Base-by-base conservation (phyloP, 2,329 filamentous ascomycete genomes). In the Neoscytalidium dimidiatum region DNA sequence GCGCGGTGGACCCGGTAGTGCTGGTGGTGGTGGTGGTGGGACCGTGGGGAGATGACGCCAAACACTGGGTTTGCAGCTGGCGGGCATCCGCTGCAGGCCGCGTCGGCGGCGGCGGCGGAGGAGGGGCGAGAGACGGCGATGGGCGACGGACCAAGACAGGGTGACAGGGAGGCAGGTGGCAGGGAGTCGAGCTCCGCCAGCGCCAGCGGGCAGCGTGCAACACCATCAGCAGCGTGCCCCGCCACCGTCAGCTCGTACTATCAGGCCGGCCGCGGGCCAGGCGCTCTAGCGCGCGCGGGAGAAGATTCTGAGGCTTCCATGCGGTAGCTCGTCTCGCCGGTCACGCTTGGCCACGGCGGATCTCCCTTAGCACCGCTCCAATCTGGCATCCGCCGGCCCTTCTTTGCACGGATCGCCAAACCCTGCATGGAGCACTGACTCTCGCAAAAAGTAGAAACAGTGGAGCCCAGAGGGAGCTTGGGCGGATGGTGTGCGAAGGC, bases 401-500 rank as follows among this genome's bases (percentile, higher is more conserved):
- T 44, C 48, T 57, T 52, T 57, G 62, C 62, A 64, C 62, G 52
- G 62, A 64, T 64, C 58, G 58, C 44, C 58, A 19, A 38, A 38
- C 58, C 58, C 51, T 64, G 51, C 62, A 64, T 23, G 19, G 62
- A 51, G 62, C 62, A 64, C 44, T 41, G 62, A 64, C 62, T 43
- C 62, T 26, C 26, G 44, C 51, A 46, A 56, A 60, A 64, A 64
- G 62, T 58, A 64, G 62, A 64, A 64, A 64, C 52, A 58, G 61
- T 64, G 61, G 61, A 48, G 19, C 61, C 29, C 28, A 56, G 23
- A 64, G 49, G 61, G 61, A 64, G 61, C 61, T 64, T 64, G 62
- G 62, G 52, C 62, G 51, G 51, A 53, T 58, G 51, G 51, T 57
- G 51, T 64, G 51, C 52, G 52, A 46, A 62, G 33, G 44, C 43